Evolutionary conservation across 2,329 filamentous ascomycete species (phyloP), one percentile per base, ranked within the genome.

Genomic region (Ploettnerulaceae sp.): DNA sequence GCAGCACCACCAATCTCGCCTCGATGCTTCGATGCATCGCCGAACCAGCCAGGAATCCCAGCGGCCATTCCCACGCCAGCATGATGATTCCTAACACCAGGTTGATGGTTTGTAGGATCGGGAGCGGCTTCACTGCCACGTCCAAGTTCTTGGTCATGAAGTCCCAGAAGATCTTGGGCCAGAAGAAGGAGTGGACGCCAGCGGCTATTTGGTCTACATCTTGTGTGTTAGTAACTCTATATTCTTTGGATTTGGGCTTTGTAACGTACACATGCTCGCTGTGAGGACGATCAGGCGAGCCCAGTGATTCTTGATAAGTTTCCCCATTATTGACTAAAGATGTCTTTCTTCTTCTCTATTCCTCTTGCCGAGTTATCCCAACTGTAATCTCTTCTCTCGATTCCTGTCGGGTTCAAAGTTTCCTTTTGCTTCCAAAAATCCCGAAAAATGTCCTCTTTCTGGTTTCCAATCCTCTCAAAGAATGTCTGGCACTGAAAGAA

Each of bases 301-400:
- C 89, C 89, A 95, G 74, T 98, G 93, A 74, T 97, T 97, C 78
- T 98, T 98, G 74, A 98, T 97, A 65, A 98, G 82, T 71, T 85
- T 93, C 69, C 93, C 93, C 93, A 98, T 69, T 67, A 55, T 47
- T 18, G 45, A 47, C 32, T 52, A 36, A 38, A 35, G 36, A 40
- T 48, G 14, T 53, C 45, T 45, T 38, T 53, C 42, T 53, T 48
- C n/a, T n/a, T n/a, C n/a, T n/a, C n/a, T n/a, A n/a, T n/a, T n/a
- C n/a, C n/a, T n/a, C 29, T 47, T 51, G 41, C 41, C 32, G 41
- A 45, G 49, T 47, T 43, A 15, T 36, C 31, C n/a, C 31, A 35
- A 42, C 20, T 18, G 9, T 24, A 21, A 11, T 28, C 32, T 18
- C 20, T 36, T 25, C n/a, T n/a, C n/a, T 39, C 18, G 12, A 5